These are phyloP conservation scores for Nothophytophthora sp. DNA, from an alignment of 352 stramenopile genomes.

Conservation along the genomic window DNA sequence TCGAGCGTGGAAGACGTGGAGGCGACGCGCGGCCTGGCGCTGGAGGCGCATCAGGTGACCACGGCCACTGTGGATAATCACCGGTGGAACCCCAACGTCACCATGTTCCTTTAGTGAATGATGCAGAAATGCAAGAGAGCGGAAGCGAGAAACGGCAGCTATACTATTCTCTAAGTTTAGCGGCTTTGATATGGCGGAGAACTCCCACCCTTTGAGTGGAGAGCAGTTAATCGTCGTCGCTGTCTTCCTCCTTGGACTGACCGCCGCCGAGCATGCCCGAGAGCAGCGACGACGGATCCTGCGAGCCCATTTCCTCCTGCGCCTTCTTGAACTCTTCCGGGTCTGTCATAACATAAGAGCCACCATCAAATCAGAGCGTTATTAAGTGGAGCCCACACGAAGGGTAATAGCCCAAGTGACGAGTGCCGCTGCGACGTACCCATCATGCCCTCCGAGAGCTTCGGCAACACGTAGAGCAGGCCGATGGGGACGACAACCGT, in stretches of 20 bases:
- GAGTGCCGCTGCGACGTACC: conserved; percentile 30
- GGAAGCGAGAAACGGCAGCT: background rate
- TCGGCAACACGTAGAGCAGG: conserved; percentile 79
- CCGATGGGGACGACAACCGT: conserved; percentile 77
- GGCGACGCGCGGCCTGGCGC: conserved; percentile 22
- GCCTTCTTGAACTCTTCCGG: conserved; percentile 88
- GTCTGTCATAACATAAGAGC: conserved; percentile 34
- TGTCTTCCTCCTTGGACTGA: conserved; percentile 58
- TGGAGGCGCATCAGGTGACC: conserved; percentile 68
- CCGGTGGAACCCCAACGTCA: conserved; percentile 77
- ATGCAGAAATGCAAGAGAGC: background rate
- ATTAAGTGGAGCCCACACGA: background rate
- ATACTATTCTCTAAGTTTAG: conserved; percentile 28
- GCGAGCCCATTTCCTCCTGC: conserved; percentile 78
- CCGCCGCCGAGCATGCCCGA: conserved; percentile 75
- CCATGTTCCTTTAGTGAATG: conserved; percentile 63
- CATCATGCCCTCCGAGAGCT: conserved; percentile 80
- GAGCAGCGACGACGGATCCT: conserved; percentile 70
- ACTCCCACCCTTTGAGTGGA: background rate
- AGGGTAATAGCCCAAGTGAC: too few relatives aligned
- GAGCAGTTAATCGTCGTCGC: conserved; percentile 62
- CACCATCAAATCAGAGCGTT: background rate
- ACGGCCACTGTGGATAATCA: conserved; percentile 64
- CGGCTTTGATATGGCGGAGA: too few relatives aligned
- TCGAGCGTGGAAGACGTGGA: conserved; percentile 50